Conservation (phyloP, 371 early-diverging fungal species). For the Cokeromyces recurvatus region DNA sequence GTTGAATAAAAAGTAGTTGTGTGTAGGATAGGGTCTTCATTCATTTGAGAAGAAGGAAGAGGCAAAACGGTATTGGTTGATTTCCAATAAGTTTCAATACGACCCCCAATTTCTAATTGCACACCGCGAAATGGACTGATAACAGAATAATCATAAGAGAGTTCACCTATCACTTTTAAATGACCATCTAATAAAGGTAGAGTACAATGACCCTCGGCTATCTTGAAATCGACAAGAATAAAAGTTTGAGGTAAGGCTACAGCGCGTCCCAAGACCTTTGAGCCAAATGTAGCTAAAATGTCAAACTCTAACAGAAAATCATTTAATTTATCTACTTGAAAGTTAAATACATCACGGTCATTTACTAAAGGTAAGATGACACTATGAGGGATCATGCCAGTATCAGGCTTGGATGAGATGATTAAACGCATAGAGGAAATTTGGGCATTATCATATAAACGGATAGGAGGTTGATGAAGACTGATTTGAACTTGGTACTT, state of each 20-base stretch:
- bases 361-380: conserved; percentile 87
- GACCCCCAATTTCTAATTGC: conserved; percentile 85
- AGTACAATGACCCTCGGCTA: conserved; percentile 38
- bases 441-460: conserved; percentile 61
- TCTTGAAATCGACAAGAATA: conserved; percentile 27
- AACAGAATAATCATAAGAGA: conserved; percentile 76
- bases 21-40: too few relatives aligned
- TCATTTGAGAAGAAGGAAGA: neutral
- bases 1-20: conserved; percentile 8
- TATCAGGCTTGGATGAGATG: conserved; percentile 73
- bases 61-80: conserved; percentile 67
- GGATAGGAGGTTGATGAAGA: conserved; percentile 56
- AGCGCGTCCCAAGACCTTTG: conserved; percentile 86
- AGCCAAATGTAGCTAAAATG: conserved; percentile 92
- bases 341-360: conserved; percentile 72
- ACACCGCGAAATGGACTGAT: conserved; percentile 87
- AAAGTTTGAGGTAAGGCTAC: conserved; percentile 42
- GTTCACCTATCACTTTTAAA: conserved; percentile 85
- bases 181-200: conserved; percentile 85
- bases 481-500: conserved; percentile 77
- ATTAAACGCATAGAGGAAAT: conserved; percentile 60
- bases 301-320: conserved; percentile 85
- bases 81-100: conserved; percentile 96
- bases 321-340: conserved; percentile 73
- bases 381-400: conserved; percentile 85